phyloP scores from a whole-genome alignment of 208 protist genomes.

The Porcisia hertigi region DNA sequence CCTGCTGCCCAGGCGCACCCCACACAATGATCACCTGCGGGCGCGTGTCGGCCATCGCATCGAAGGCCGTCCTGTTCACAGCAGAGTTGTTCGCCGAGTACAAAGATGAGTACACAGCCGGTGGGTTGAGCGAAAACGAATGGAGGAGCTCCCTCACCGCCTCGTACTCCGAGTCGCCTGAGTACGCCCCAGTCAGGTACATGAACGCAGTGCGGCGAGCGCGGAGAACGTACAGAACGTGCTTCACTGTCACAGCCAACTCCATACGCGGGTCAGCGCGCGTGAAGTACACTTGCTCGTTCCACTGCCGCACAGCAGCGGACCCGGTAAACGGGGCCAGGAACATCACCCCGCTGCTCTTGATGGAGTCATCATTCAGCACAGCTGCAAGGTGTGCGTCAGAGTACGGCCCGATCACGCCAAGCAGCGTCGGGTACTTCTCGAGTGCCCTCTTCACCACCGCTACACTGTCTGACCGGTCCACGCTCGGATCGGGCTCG shows the following conservation, averaged over 20 bases:
- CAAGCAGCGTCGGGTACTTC: conserved; percentile 15
- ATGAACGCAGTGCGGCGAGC: conserved; percentile 50
- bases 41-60: conserved; percentile 39
- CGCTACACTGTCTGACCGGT: background rate
- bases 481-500: no score
- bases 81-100: conserved; percentile 18
- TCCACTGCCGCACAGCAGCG: conserved; percentile 22
- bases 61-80: no score
- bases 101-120: conserved; percentile 25
- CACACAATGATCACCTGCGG: conserved; percentile 57
- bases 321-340: conserved; percentile 32
- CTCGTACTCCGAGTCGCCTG: conserved; percentile 34
- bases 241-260: conserved; percentile 34
- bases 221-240: conserved; percentile 29
- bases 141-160: conserved; percentile 12
- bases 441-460: conserved; percentile 10
- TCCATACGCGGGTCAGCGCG: conserved; percentile 33
- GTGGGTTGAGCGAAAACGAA: background rate
- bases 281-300: conserved; percentile 33
- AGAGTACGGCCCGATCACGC: conserved; percentile 14
- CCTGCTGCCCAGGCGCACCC: conserved; percentile 27
- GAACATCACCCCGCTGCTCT: conserved; percentile 22
- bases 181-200: conserved; percentile 43
- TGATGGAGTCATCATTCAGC: background rate
- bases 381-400: background rate